Evolutionary conservation across 1,284 basidiomycete genomes (phyloP).

Genomic region (Austroboletus niveus): DNA sequence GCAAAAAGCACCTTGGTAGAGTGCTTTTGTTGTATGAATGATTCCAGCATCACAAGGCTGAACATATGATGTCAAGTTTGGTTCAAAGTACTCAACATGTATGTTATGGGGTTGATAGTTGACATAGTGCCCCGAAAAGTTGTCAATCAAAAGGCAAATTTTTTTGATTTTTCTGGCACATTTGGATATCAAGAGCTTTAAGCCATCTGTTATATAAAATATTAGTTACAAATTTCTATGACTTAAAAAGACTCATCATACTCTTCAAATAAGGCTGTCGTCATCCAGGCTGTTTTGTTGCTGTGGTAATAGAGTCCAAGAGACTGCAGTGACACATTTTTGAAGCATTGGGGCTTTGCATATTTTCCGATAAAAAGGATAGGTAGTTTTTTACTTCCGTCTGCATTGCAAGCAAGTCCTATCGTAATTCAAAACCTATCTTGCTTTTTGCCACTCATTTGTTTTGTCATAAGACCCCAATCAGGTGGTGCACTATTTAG

Average conservation of each 20-base stretch:
- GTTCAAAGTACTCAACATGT: neutral
- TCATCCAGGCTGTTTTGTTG: neutral
- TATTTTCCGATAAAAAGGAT: no score
- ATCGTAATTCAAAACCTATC: neutral
- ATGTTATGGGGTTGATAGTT: neutral
- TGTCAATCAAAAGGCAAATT: neutral
- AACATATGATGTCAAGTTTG: neutral
- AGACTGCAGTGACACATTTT: neutral
- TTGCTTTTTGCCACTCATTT: conserved; percentile 3
- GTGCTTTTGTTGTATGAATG: neutral
- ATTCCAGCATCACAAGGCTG: neutral
- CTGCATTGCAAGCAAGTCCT: no score
- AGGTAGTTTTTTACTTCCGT: no score
- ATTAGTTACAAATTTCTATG: neutral
- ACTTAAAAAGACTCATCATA: neutral
- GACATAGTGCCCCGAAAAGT: neutral
- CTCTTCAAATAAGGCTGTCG: neutral
- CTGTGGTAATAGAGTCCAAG: neutral
- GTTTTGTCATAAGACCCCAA: neutral
- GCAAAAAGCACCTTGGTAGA: neutral
- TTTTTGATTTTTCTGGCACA: neutral
- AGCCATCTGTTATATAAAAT: neutral
- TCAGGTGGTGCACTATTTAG: neutral
- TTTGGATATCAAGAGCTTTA: neutral
- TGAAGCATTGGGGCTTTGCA: no score